Percentiles rank a stretch among this genome's conserved stretches.
These are phyloP conservation scores for Chimonanthus praecox DNA, from an alignment of 164 flowering plant species.

Conservation along the genomic window DNA sequence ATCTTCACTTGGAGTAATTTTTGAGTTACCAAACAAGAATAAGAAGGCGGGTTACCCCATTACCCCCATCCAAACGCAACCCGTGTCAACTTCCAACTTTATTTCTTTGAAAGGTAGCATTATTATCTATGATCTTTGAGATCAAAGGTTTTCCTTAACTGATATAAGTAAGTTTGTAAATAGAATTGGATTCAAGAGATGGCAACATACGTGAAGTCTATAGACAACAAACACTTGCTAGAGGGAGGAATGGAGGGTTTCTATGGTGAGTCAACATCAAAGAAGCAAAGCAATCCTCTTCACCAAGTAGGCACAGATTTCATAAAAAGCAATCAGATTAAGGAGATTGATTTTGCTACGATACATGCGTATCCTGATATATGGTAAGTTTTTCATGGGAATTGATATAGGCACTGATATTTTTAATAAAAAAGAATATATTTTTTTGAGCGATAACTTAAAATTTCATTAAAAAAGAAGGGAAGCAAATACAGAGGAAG, in stretches of 20 bases:
- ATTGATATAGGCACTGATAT: no score
- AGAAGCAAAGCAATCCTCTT: constrained; percentile 22
- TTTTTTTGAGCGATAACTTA: no score
- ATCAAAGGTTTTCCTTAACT: not conserved
- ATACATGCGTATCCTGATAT: constrained; percentile 32
- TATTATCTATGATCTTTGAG: not conserved
- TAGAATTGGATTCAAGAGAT: constrained; percentile 31
- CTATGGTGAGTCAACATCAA: constrained; percentile 27
- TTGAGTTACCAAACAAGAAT: no score
- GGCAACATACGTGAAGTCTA: constrained; percentile 23
- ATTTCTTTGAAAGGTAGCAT: no score
- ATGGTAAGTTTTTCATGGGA: constrained; percentile 13
- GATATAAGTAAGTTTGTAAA: not conserved
- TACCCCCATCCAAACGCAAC: no score
- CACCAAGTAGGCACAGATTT: constrained; percentile 31
- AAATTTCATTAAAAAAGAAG: no score
- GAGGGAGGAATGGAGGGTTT: constrained; percentile 33
- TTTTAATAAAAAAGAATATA: not conserved
- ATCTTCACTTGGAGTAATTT: no score
- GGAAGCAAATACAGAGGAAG: no score
- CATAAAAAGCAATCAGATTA: constrained; percentile 18
- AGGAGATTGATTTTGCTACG: constrained; percentile 29
- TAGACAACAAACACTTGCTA: constrained; percentile 26
- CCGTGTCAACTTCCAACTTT: no score
- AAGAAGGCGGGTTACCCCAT: no score